A percentile compares a stretch with the other conserved stretches of the same genome.
phyloP scores from a whole-genome alignment of 1,284 basidiomycete genomes.

The Vanrija sp. region DNA sequence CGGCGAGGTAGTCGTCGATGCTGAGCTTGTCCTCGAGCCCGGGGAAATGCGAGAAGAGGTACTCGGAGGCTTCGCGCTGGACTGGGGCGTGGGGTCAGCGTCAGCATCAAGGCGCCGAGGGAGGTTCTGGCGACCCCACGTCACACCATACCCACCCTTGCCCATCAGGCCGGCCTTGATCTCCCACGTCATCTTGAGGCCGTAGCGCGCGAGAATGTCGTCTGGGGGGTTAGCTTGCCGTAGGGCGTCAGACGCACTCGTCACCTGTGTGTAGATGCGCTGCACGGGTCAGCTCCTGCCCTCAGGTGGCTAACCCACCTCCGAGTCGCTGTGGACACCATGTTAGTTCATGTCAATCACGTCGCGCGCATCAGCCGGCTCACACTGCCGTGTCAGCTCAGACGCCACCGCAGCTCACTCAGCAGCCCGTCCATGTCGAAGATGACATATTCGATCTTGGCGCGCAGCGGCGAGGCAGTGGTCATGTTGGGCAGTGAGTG shows the following conservation, averaged over 20 bases:
- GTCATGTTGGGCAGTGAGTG: not conserved
- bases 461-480: conserved; percentile 5
- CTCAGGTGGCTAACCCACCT: conserved; percentile 13
- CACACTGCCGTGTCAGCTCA: conserved; percentile 24
- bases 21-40: conserved; percentile 39
- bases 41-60: conserved; percentile 43
- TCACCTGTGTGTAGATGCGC: conserved; percentile 47
- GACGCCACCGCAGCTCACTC: conserved; percentile 18
- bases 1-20: conserved; percentile 43
- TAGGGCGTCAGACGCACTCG: conserved; percentile 18
- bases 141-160: conserved; percentile 36
- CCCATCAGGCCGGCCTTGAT: conserved; percentile 50
- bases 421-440: conserved; percentile 51
- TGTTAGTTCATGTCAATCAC: not conserved
- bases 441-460: conserved; percentile 46
- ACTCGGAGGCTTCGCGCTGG: conserved; percentile 34
- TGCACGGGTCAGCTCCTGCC: conserved; percentile 9
- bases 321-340: conserved; percentile 25
- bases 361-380: not conserved
- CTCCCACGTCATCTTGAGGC: conserved; percentile 46
- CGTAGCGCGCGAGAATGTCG: conserved; percentile 44
- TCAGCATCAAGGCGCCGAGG: too few species aligned
- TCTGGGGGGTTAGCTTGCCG: conserved; percentile 24
- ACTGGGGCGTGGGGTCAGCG: conserved; percentile 23
- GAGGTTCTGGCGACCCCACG: too few species aligned